These are phyloP conservation scores for Pochonia chlamydosporia DNA, from an alignment of 2,329 filamentous ascomycete species.

Conservation along the genomic window DNA sequence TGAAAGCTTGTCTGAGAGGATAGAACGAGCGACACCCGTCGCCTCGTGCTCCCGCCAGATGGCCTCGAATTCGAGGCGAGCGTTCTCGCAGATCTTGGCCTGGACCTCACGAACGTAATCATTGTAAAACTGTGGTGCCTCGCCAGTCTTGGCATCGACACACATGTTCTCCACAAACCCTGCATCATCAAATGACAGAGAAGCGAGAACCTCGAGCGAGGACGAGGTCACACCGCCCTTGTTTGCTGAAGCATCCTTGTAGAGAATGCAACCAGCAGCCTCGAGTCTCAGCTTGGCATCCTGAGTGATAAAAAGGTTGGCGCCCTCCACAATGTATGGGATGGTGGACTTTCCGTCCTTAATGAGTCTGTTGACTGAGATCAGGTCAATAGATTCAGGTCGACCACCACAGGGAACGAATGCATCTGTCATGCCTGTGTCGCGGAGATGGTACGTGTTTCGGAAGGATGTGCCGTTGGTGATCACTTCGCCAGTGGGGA, in stretches of 20 bases:
- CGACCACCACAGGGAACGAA: conserved; percentile 97
- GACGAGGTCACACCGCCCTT: conserved; percentile 98
- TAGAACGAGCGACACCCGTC: conserved; percentile 72
- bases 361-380: conserved; percentile 81
- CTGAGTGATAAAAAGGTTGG: conserved; percentile 97
- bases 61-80: conserved; percentile 90
- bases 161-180: conserved; percentile 94
- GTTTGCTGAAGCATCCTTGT: conserved; percentile 97
- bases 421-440: conserved; percentile 69
- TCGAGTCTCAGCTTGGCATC: conserved; percentile 94
- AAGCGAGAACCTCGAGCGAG: conserved; percentile 90
- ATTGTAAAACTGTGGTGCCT: conserved; percentile 84
- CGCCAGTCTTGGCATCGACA: conserved; percentile 59
- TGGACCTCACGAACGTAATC: conserved; percentile 91
- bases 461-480: conserved; percentile 93
- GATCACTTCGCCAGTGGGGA: conserved; percentile 81
- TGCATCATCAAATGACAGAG: conserved; percentile 86
- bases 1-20: conserved; percentile 87
- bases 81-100: conserved; percentile 84
- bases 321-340: conserved; percentile 95
- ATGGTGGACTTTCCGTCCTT: conserved; percentile 80
- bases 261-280: conserved; percentile 88
- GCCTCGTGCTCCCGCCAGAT: conserved; percentile 92
- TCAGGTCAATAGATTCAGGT: conserved; percentile 92
- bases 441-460: conserved; percentile 91